Conservation (phyloP, 2,329 filamentous ascomycete genomes). For the Geosmithia flava region DNA sequence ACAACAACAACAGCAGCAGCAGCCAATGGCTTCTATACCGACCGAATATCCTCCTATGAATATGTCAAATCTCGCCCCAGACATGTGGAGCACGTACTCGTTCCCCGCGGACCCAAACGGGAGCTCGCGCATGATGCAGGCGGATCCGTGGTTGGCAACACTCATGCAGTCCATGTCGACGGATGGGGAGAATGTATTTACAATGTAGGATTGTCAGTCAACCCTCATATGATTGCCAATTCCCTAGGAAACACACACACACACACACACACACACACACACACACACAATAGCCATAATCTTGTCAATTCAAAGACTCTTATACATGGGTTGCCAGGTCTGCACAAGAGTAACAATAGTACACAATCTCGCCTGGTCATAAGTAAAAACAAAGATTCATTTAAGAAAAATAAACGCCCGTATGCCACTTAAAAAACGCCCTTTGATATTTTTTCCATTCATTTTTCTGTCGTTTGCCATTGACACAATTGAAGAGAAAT, state of each 20-base stretch:
- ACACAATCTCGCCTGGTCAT: background rate
- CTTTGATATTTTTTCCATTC: background rate
- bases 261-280: too few relatives aligned
- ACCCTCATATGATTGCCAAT: too few relatives aligned
- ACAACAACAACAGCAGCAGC: background rate
- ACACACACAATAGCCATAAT: too few relatives aligned
- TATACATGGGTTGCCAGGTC: too few relatives aligned
- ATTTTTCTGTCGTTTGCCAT: background rate
- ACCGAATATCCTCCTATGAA: conserved; percentile 1
- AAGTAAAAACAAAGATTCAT: background rate
- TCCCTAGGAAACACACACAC: too few relatives aligned
- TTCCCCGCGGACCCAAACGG: conserved; percentile 14
- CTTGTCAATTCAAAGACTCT: too few relatives aligned
- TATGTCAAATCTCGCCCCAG: conserved; percentile 9
- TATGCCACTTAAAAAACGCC: background rate
- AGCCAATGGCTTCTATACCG: background rate
- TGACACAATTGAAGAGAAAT: too few relatives aligned
- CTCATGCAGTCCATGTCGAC: too few relatives aligned
- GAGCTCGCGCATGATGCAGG: conserved; percentile 20
- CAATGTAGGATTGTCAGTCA: background rate
- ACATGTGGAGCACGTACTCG: conserved; percentile 16
- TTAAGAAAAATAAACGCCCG: background rate
- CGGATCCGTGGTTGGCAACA: conserved; percentile 23
- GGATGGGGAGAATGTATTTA: background rate
- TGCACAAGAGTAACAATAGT: too few relatives aligned